These are phyloP conservation scores for Malus asiatica DNA, from an alignment of 306 rosid species.

Conservation along the genomic window DNA sequence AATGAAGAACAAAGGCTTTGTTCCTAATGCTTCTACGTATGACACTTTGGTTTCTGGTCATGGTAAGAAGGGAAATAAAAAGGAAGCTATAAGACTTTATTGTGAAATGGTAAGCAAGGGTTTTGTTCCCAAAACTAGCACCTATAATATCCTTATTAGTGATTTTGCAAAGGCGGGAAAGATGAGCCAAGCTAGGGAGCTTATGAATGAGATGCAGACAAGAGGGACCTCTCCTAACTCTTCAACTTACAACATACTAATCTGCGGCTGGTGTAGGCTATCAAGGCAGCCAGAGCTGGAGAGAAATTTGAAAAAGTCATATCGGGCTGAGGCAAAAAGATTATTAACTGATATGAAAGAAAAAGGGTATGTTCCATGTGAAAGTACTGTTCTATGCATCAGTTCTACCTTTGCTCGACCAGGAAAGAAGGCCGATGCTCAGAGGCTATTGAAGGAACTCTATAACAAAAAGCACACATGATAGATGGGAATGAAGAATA, in stretches of 20 bases:
- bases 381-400: conserved; percentile 45
- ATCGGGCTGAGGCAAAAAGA: conserved; percentile 65
- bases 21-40: conserved; percentile 67
- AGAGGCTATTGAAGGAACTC: conserved; percentile 49
- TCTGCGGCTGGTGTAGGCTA: conserved; percentile 76
- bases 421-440: conserved; percentile 63
- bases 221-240: conserved; percentile 69
- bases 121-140: conserved; percentile 62
- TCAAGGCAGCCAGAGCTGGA: conserved; percentile 57
- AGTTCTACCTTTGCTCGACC: conserved; percentile 60
- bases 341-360: conserved; percentile 61
- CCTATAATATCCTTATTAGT: conserved; percentile 75
- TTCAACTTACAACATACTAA: conserved; percentile 72
- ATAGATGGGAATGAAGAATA: no score
- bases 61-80: conserved; percentile 64
- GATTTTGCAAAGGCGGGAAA: conserved; percentile 72
- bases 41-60: conserved; percentile 65
- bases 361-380: conserved; percentile 62
- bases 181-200: conserved; percentile 86
- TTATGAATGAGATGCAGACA: conserved; percentile 74
- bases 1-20: conserved; percentile 60
- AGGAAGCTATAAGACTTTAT: conserved; percentile 55
- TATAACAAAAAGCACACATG: conserved; percentile 2
- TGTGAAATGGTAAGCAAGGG: conserved; percentile 81
- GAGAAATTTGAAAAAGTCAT: conserved; percentile 38